Evolutionary conservation across 2,329 filamentous ascomycete genomes (phyloP).

Genomic region (Canariomyces notabilis): DNA sequence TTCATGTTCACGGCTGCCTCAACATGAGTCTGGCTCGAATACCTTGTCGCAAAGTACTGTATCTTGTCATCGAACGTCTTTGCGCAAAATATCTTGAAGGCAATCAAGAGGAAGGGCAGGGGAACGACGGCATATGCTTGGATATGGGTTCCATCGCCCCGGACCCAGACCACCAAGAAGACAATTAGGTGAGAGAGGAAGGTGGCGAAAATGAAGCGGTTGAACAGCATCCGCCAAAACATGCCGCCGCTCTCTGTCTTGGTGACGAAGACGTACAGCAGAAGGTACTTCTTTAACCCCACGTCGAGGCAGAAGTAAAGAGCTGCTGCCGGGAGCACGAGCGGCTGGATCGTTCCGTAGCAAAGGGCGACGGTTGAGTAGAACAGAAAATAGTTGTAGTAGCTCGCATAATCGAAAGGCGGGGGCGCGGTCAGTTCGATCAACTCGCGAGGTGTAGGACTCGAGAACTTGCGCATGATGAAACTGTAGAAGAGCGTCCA

Average conservation of each 20-base stretch:
- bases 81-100: slow-evolving; percentile 83
- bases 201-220: slow-evolving; percentile 80
- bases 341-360: slow-evolving; percentile 79
- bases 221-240: slow-evolving; percentile 89
- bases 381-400: slow-evolving; percentile 97
- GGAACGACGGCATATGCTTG: slow-evolving; percentile 67
- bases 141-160: slow-evolving; percentile 54
- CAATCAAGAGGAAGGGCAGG: slow-evolving; percentile 70
- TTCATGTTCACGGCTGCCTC: slow-evolving; percentile 45
- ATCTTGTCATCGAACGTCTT: slow-evolving; percentile 71
- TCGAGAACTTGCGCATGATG: slow-evolving; percentile 76
- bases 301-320: slow-evolving; percentile 86
- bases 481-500: slow-evolving; percentile 81
- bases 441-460: slow-evolving; percentile 81
- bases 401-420: slow-evolving; percentile 88
- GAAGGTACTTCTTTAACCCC: slow-evolving; percentile 88
- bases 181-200: slow-evolving; percentile 75
- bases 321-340: slow-evolving; percentile 79
- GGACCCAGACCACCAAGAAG: slow-evolving; percentile 68
- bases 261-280: slow-evolving; percentile 92
- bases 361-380: slow-evolving; percentile 86
- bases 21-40: slow-evolving; percentile 42
- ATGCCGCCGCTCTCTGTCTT: slow-evolving; percentile 93
- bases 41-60: slow-evolving; percentile 70
- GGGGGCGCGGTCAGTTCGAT: slow-evolving; percentile 92